Evolutionary conservation across 2,329 filamentous ascomycete genomes (phyloP).

Genomic region (Venturia effusa): DNA sequence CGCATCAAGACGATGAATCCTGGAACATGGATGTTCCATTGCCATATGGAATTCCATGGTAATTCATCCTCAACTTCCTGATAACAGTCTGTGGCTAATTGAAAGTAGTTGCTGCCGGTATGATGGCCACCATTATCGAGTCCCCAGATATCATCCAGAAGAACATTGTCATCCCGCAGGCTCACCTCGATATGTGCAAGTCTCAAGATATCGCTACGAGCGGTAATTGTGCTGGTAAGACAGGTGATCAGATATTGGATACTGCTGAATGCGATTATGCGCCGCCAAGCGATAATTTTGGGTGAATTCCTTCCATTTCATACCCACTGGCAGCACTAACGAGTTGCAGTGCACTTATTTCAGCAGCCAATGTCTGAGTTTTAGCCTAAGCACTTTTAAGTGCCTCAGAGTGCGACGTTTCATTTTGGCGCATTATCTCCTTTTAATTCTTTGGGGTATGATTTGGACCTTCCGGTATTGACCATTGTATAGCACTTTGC

Average conservation of each 20-base stretch:
- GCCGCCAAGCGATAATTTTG: neutral
- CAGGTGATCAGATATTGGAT: slow-evolving; percentile 30
- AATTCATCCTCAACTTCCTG: slow-evolving; percentile 19
- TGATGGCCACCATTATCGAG: slow-evolving; percentile 42
- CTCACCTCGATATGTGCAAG: slow-evolving; percentile 50
- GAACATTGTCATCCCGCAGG: slow-evolving; percentile 33
- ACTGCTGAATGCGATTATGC: neutral
- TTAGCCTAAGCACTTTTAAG: neutral
- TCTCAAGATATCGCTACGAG: slow-evolving; percentile 37
- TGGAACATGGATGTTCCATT: slow-evolving; percentile 21
- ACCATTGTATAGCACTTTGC: too few relatives aligned
- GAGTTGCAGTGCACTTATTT: neutral
- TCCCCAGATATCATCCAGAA: slow-evolving; percentile 47
- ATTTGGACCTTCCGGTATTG: too few relatives aligned
- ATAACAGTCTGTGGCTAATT: neutral
- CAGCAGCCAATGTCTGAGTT: neutral
- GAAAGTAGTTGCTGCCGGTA: slow-evolving; percentile 22
- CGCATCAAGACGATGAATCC: slow-evolving; percentile 46
- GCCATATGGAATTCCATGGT: slow-evolving; percentile 31
- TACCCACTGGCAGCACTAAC: neutral
- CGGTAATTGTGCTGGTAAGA: slow-evolving; percentile 70
- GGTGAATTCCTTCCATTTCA: neutral
- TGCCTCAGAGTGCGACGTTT: neutral
- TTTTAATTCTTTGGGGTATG: too few relatives aligned
- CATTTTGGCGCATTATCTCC: too few relatives aligned